Base-by-base conservation (phyloP, 768 basidiomycete species). In the Russula sp. region DNA sequence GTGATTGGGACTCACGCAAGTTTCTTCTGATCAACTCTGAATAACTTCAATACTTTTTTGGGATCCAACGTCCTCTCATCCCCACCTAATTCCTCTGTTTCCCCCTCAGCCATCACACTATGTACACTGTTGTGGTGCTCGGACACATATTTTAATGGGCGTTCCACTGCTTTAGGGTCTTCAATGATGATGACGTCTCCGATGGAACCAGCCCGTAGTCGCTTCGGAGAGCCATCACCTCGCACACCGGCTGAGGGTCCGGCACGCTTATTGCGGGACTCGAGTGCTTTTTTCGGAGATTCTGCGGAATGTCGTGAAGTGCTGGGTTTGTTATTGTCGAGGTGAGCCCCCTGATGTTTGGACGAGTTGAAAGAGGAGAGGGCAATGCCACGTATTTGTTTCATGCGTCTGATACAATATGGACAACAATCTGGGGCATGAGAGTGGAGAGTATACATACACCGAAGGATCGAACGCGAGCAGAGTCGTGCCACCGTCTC, bases 401-500 rank as follows among this genome's bases (percentile, higher is more conserved):
- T 43, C 62, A 63, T 55, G 14, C 58, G 52, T 25, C 62, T 63
- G 13, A 39, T 48, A 39, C 8, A 20, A 32, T 8, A 32, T 54
- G 38, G 47, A 5, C 34, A 7, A 43, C 34, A 7, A 43, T 20
- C 42, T 10, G 59, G 36, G 34, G 42, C 25, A 14, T 43, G 39
- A 34, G 50, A 46, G 59, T 29, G 18, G 16, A n/a, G 59, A 7
- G 3, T 8, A 49, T 22, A 67, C 76, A 67, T 63, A 88, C 90
- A 69, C 77, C 16, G 83, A 82, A 18, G 93, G 90, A 75, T 97
- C 91, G 65, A 93, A 91, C 7, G 81, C 75, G 14, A 96, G 76
- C 9, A 97, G 77, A 65, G 82, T 86, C 42, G 82, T 76, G 13
- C 75, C 72, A 7, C 84, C 86, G 16, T 76, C 75, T 66, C 79